These are phyloP conservation scores for Trifolium pratense DNA, from an alignment of 306 rosid genomes.

Conservation along the genomic window DNA sequence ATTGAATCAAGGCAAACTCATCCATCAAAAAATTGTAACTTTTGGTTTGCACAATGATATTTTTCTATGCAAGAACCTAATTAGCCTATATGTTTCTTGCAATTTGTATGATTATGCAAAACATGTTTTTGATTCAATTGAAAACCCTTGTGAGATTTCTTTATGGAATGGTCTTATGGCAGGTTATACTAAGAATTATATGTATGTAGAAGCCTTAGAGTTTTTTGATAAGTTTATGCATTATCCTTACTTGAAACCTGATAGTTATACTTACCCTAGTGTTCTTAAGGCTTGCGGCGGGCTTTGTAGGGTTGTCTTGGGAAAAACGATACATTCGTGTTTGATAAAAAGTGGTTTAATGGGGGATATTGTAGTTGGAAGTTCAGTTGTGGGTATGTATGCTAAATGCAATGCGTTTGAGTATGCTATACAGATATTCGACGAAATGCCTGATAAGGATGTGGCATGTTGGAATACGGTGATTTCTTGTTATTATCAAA, in stretches of 20 bases:
- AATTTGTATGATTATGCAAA: constrained; percentile 52
- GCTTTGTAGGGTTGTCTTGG: constrained; percentile 50
- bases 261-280: constrained; percentile 74
- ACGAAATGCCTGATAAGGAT: constrained; percentile 77
- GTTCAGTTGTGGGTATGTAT: constrained; percentile 70
- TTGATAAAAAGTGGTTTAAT: constrained; percentile 63
- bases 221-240: constrained; percentile 51
- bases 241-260: constrained; percentile 53
- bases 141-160: constrained; percentile 57
- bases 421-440: constrained; percentile 58
- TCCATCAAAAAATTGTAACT: constrained; percentile 70
- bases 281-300: constrained; percentile 78
- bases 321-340: constrained; percentile 58
- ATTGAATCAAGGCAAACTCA: constrained; percentile 57
- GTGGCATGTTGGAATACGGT: constrained; percentile 84
- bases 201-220: constrained; percentile 67
- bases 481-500: constrained; percentile 75
- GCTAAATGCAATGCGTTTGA: constrained; percentile 63
- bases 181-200: constrained; percentile 66
- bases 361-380: constrained; percentile 64
- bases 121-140: constrained; percentile 54
- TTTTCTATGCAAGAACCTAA: constrained; percentile 57
- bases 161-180: constrained; percentile 78
- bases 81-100: constrained; percentile 62
- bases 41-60: constrained; percentile 58